Percentiles rank a stretch among this genome's conserved stretches.
Conservation (phyloP, 2,329 filamentous ascomycete species). For the Cladosporium cucumerinum region DNA sequence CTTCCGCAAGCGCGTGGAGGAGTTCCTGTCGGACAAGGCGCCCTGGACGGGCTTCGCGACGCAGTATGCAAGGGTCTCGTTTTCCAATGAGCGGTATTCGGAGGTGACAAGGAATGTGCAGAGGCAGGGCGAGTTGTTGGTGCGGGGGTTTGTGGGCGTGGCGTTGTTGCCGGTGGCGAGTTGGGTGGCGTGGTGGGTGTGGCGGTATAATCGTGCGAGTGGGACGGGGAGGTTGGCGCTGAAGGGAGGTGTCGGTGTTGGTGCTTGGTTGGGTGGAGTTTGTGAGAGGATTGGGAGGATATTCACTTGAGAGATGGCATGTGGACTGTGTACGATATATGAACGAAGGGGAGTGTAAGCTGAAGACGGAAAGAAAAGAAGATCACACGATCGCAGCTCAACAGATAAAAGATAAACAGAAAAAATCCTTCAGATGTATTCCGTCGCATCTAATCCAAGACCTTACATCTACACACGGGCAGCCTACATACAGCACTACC, state of each 20-base stretch:
- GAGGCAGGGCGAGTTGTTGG: conserved; percentile 57
- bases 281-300: conserved; percentile 22
- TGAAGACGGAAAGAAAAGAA: neutral
- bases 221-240: conserved; percentile 3
- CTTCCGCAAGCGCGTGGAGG: conserved; percentile 80
- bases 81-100: conserved; percentile 87
- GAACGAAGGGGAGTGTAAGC: neutral
- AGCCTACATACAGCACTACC: too few relatives aligned
- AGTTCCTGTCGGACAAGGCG: conserved; percentile 71
- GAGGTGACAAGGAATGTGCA: conserved; percentile 71
- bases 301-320: conserved; percentile 20
- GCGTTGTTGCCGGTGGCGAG: conserved; percentile 29
- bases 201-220: conserved; percentile 26
- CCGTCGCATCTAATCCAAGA: neutral
- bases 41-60: conserved; percentile 84
- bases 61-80: conserved; percentile 88
- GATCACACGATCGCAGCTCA: neutral
- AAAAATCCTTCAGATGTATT: neutral
- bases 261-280: conserved; percentile 4
- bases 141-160: conserved; percentile 48
- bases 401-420: neutral
- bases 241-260: conserved; percentile 15
- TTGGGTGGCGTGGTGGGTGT: conserved; percentile 28
- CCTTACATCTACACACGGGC: neutral
- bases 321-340: neutral